Percentiles rank a stretch among this genome's conserved stretches.
Evolutionary conservation across 139 green algal genomes (phyloP).

Genomic region (Mychonastes homosphaera): DNA sequence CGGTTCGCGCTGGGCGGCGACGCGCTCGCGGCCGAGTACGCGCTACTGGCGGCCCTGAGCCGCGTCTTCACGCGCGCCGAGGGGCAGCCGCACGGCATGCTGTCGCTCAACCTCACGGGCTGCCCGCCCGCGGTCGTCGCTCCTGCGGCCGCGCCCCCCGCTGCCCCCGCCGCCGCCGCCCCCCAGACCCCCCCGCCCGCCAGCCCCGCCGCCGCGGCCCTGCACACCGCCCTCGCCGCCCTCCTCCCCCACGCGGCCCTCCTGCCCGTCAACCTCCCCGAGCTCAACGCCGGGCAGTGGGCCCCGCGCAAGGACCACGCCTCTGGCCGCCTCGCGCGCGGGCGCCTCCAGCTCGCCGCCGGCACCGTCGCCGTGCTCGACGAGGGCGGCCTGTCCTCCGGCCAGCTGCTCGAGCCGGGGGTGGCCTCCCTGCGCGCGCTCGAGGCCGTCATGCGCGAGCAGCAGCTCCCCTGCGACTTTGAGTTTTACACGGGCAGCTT

Average conservation of each 20-base stretch:
- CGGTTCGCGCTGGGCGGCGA: slow-evolving; percentile 49
- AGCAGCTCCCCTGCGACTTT: slow-evolving; percentile 60
- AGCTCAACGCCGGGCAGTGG: slow-evolving; percentile 20
- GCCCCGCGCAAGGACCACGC: slow-evolving; percentile 9
- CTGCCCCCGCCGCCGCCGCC: background rate
- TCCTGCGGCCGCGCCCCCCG: background rate
- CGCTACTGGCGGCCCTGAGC: slow-evolving; percentile 48
- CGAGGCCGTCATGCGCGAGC: slow-evolving; percentile 23
- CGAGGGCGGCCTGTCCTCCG: slow-evolving; percentile 47
- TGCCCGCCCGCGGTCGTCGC: background rate
- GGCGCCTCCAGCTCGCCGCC: slow-evolving; percentile 43
- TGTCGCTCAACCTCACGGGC: slow-evolving; percentile 29
- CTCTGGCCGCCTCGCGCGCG: slow-evolving; percentile 9
- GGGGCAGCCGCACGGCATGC: slow-evolving; percentile 7
- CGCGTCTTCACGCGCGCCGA: slow-evolving; percentile 12
- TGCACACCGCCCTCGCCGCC: slow-evolving; percentile 17
- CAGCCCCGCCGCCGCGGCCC: slow-evolving; percentile 1
- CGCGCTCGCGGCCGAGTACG: slow-evolving; percentile 60
- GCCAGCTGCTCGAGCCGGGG: slow-evolving; percentile 40
- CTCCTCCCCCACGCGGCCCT: slow-evolving; percentile 23
- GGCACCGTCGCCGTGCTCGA: slow-evolving; percentile 57
- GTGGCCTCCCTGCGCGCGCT: slow-evolving; percentile 50
- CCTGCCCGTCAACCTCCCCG: slow-evolving; percentile 27
- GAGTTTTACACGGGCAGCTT: slow-evolving; percentile 53
- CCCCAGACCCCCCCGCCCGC: background rate